Evolutionary conservation across 1,284 basidiomycete species (phyloP), one percentile per base, ranked within the genome.

Genomic region (Ceratorhiza oryzae-sativae): DNA sequence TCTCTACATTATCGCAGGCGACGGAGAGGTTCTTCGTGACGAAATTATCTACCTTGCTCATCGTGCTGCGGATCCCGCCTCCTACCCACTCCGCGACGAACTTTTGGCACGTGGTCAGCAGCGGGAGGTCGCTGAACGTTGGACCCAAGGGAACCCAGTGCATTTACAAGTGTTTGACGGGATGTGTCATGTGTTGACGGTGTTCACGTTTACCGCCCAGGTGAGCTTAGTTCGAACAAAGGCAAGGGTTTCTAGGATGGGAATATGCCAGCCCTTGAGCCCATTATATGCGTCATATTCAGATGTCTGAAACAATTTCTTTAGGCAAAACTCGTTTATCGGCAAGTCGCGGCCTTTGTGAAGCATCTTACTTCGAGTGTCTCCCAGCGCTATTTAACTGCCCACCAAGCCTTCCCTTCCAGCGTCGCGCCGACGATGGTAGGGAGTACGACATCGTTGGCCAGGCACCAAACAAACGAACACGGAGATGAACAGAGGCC

Each of bases 21-120:
- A 98, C 76, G 90, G 90, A 76, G 97, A 99, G 81, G 95, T 98
- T 0, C 81, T 98, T 49, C 84, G 94, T 59, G 97, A 99, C 78
- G 96, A 98, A 80, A 90, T 95, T 58, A 87, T 98, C 45, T 98
- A 94, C 78, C 82, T 86, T 15, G 95, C 97, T 0, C 96, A 98
- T 78, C 95, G 92, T 77, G 97, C 97, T 13, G 94, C 94, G 1
- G 82, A 93, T 78, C 97, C 97, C 0, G 86, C 88, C 0, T 83
- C 83, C 74, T 95, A 88, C 77, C 90, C 91, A 0, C 77, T 93
- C 5, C 86, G 84, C 58, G 85, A 91, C 0, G 85, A 88, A 82
- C 86, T 1, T 83, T 86, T 63, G 79, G 82, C 32, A 75, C 94
- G 71, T 90, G 94, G 75, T 91, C 93, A 4, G 78, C 84, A 2